phyloP scores from a whole-genome alignment of 495 filamentous ascomycete genomes.

The Immersiella caudata region DNA sequence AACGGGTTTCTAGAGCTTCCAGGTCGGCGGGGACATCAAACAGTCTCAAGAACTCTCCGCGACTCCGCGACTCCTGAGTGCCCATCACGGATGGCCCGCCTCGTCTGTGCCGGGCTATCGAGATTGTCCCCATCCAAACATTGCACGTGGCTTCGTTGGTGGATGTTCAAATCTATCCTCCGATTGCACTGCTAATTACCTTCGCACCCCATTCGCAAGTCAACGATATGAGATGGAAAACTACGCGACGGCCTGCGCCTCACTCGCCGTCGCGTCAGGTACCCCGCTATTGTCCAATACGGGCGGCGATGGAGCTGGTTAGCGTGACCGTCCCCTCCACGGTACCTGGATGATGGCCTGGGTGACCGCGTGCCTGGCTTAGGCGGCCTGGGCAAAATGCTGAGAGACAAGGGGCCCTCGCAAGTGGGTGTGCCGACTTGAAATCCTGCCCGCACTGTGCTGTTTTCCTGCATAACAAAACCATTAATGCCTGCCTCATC shows the following conservation, averaged over 20 bases:
- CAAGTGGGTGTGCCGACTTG: conserved; percentile 7
- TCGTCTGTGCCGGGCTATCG: background rate
- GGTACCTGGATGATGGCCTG: conserved; percentile 24
- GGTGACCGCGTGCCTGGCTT: conserved; percentile 26
- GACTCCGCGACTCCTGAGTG: background rate
- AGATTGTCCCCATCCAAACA: background rate
- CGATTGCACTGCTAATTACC: conserved; percentile 20
- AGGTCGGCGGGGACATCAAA: conserved; percentile 20
- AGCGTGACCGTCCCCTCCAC: background rate
- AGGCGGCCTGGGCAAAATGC: conserved; percentile 11
- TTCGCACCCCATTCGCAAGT: conserved; percentile 13
- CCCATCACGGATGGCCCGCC: background rate
- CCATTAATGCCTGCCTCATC: conserved; percentile 26
- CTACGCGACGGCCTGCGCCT: conserved; percentile 34
- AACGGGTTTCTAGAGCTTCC: conserved; percentile 21
- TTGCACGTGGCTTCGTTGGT: background rate
- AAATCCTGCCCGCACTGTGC: conserved; percentile 24
- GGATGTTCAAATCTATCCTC: background rate
- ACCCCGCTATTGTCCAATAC: conserved; percentile 32
- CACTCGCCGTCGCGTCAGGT: conserved; percentile 29
- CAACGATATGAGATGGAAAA: conserved; percentile 17
- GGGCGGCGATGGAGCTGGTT: conserved; percentile 4
- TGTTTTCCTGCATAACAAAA: conserved; percentile 29
- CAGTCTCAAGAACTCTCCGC: conserved; percentile 9
- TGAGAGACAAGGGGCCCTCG: background rate